Base-by-base conservation (phyloP, 306 rosid species). In the Trifolium repens region DNA sequence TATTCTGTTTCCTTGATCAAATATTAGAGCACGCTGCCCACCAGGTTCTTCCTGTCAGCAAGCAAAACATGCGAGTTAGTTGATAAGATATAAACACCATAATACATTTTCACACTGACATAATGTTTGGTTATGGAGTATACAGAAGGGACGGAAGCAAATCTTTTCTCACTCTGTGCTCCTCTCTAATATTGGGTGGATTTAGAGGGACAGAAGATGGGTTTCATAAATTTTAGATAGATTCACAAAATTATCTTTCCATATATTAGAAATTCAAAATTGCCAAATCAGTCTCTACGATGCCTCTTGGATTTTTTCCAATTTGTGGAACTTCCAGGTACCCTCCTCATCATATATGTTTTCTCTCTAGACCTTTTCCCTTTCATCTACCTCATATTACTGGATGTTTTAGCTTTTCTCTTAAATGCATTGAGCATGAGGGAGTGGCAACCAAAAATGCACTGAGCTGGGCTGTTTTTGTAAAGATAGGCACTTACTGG, bases 1-100 rank as follows among this genome's bases (percentile, higher is more conserved):
- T 84, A 94, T 90, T 81, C 97, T 86, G 82, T 91, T 92, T 87
- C 98, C 97, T 75, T 91, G 97, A 62, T 94, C 98, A 65, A 91
- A 94, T 81, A 94, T 81, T 84, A 91, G 92, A 26, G 97, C 98
- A 6, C 97, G 97, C 77, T 94, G 97, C 57, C 98, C 98, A 12
- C 98, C 98, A 0, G 98, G 98, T 79, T 94, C 98, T 79, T 94
- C 97, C 98, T 94, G 91, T 68, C 77, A 82, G 44, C 55, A 60
- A 82, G 44, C 55, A 60, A 72, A 30, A 39, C 53, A 58, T 62
- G 9, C 52, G 9, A 40, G 73, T 72, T 42, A 79, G 71, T 54
- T 17, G 6, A 67, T 50, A 67, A 54, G 46, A 52, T 43, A 60
- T 59, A 44, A 69, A 32, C 43, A 19, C 7, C 46, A 59, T 59